Evolutionary conservation across 2,329 filamentous ascomycete species (phyloP).

Genomic region (Epichloe gansuensis): DNA sequence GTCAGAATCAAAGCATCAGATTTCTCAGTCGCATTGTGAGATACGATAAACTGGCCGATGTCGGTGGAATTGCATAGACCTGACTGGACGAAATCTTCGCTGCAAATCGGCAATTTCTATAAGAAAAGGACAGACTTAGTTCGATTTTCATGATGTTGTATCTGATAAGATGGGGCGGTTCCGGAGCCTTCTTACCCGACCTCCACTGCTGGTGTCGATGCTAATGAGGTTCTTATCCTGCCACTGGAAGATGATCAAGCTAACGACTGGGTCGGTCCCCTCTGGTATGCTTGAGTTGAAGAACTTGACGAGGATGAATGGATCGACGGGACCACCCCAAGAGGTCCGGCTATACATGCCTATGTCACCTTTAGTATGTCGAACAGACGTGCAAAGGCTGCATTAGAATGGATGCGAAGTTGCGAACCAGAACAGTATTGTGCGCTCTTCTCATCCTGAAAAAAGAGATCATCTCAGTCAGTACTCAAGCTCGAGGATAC

Average conservation of each 20-base stretch:
- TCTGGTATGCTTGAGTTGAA: slow-evolving; percentile 44
- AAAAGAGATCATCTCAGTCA: slow-evolving; percentile 10
- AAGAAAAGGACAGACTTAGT: background rate
- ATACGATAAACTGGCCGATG: slow-evolving; percentile 72
- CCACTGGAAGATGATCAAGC: slow-evolving; percentile 90
- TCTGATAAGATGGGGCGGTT: slow-evolving; percentile 32
- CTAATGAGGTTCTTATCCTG: slow-evolving; percentile 71
- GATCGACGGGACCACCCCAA: slow-evolving; percentile 80
- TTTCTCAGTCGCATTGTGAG: slow-evolving; percentile 57
- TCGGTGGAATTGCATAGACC: slow-evolving; percentile 65
- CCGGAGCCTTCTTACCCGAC: slow-evolving; percentile 11
- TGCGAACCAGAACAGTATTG: slow-evolving; percentile 62
- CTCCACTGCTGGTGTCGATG: slow-evolving; percentile 44
- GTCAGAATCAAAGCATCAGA: slow-evolving; percentile 65
- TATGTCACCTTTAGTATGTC: slow-evolving; percentile 10
- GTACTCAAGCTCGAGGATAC: slow-evolving; percentile 1
- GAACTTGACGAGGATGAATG: slow-evolving; percentile 80
- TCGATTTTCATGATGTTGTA: background rate
- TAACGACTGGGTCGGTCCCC: slow-evolving; percentile 57
- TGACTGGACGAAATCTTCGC: slow-evolving; percentile 52
- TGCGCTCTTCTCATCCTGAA: slow-evolving; percentile 59
- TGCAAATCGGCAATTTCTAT: slow-evolving; percentile 52
- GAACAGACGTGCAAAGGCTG: slow-evolving; percentile 5
- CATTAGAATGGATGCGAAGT: background rate
- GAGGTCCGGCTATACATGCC: slow-evolving; percentile 88